These are phyloP conservation scores for Cladophialophora psammophila DNA, from an alignment of 2,329 filamentous ascomycete species.

Conservation along the genomic window DNA sequence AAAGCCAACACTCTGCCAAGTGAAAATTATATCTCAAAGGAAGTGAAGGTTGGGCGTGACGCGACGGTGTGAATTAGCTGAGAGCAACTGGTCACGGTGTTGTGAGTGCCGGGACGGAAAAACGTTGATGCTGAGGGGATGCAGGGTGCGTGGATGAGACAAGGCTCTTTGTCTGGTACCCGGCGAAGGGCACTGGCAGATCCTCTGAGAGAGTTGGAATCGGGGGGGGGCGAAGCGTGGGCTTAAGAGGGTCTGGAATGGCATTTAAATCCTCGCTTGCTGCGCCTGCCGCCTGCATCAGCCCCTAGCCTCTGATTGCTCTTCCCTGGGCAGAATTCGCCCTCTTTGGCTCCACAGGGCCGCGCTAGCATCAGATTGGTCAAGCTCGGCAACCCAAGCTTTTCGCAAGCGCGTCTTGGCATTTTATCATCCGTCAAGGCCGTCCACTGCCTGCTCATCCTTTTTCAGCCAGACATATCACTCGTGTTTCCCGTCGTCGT, in stretches of 20 bases:
- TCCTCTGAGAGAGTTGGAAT: conserved; percentile 28
- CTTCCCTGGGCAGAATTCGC: conserved; percentile 6
- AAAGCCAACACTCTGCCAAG: not conserved
- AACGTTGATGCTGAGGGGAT: not conserved
- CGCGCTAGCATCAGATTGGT: conserved; percentile 20
- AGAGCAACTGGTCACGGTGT: not conserved
- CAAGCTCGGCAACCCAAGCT: conserved; percentile 24
- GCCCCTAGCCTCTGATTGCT: conserved; percentile 36
- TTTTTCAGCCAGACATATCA: not conserved
- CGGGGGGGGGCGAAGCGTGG: conserved; percentile 33
- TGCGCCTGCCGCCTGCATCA: conserved; percentile 28
- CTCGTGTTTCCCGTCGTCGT: not conserved
- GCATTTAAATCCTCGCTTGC: conserved; percentile 39
- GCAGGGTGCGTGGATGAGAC: not conserved
- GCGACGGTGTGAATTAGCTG: not conserved
- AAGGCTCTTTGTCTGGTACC: conserved; percentile 10
- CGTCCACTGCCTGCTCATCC: not conserved
- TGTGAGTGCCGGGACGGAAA: conserved; percentile 1
- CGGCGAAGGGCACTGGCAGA: conserved; percentile 18
- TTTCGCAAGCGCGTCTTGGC: conserved; percentile 24
- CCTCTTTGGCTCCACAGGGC: conserved; percentile 5
- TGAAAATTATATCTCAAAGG: not conserved
- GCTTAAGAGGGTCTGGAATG: conserved; percentile 36
- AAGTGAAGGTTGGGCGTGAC: not conserved
- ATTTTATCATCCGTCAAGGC: not conserved